Percentiles rank a stretch among this genome's conserved stretches.
phyloP scores from a whole-genome alignment of 2,329 filamentous ascomycete species.

The Aspergillus pseudonomiae region DNA sequence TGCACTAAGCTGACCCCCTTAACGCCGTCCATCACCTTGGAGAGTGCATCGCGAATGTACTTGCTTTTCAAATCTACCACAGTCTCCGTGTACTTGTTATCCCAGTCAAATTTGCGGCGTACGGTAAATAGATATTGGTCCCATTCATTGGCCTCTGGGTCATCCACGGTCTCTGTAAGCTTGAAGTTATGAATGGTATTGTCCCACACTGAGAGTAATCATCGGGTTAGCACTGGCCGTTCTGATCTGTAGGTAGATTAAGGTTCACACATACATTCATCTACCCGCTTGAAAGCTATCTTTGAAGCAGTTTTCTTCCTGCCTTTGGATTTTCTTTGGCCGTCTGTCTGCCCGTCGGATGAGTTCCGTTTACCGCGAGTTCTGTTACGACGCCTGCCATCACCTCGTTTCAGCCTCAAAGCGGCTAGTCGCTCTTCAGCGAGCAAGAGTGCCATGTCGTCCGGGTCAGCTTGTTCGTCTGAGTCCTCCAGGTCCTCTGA shows the following conservation, averaged over 20 bases:
- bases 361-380: slow-evolving; percentile 19
- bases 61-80: slow-evolving; percentile 86
- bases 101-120: slow-evolving; percentile 78
- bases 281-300: slow-evolving; percentile 70
- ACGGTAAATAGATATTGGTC: slow-evolving; percentile 83
- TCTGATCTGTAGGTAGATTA: background rate
- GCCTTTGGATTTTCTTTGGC: slow-evolving; percentile 32
- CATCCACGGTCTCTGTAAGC: slow-evolving; percentile 66
- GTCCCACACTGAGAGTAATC: slow-evolving; percentile 48
- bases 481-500: slow-evolving; percentile 37
- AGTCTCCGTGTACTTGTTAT: slow-evolving; percentile 76
- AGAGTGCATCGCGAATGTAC: slow-evolving; percentile 69
- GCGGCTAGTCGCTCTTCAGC: slow-evolving; percentile 28
- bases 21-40: slow-evolving; percentile 72
- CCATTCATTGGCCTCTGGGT: slow-evolving; percentile 67
- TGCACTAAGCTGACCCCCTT: slow-evolving; percentile 80
- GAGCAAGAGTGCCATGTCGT: slow-evolving; percentile 25
- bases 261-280: slow-evolving; percentile 52
- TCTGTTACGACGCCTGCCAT: slow-evolving; percentile 20
- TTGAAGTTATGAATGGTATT: slow-evolving; percentile 66
- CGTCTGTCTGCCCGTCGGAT: slow-evolving; percentile 16
- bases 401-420: slow-evolving; percentile 23
- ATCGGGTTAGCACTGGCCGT: slow-evolving; percentile 1
- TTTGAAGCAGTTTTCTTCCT: slow-evolving; percentile 56
- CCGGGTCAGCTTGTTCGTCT: slow-evolving; percentile 32